Base-by-base conservation (phyloP, 106 monocot species). In the Dendrobium huoshanense region DNA sequence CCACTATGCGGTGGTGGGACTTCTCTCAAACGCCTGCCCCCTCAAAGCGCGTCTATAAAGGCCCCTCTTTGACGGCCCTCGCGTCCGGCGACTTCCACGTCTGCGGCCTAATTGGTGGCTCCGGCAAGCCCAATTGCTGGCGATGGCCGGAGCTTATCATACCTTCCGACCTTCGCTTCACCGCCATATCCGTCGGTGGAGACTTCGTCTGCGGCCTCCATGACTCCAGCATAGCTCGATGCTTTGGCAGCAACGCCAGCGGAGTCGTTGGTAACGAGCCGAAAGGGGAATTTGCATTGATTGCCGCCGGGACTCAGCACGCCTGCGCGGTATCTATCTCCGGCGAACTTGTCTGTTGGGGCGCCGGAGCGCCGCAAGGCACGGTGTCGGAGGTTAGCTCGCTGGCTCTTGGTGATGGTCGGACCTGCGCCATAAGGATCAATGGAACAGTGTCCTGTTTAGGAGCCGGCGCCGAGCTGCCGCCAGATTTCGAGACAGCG, bases 1-100 rank as follows among this genome's bases (percentile, higher is more conserved):
- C 85, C 45, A 40, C 84, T n/a, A 95, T 99, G 99, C 75, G 79
- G 0, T 99, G 99, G 99, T 99, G 99, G 99, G 87, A 85, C 72
- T 82, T 95, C 67, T 19, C 61, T 29, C 75, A 48, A 0, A 73
- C 19, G 15, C 3, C 54, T 20, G 61, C 20, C 56, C 16, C 67
- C 8, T 75, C 79, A 10, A 88, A 88, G 82, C 58, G 89, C 61
- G 67, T 99, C 65, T 99, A 93, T 83, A 11, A 33, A 13, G 99
- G 95, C 0, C 79, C 77, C 0, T 20, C 78, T 0, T 65, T 99
- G 22, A 7, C 41, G 0, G 81, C 80, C 43, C 59, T 95, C 18
- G 64, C 77, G 29, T 85, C 95, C 11, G 91, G 95, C 0, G 90
- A 84, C 51, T 54, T 75, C 20, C 95, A 90, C 77, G 95, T 95